phyloP scores from a whole-genome alignment of 2,329 filamentous ascomycete genomes.

The Clonostachys rosea region DNA sequence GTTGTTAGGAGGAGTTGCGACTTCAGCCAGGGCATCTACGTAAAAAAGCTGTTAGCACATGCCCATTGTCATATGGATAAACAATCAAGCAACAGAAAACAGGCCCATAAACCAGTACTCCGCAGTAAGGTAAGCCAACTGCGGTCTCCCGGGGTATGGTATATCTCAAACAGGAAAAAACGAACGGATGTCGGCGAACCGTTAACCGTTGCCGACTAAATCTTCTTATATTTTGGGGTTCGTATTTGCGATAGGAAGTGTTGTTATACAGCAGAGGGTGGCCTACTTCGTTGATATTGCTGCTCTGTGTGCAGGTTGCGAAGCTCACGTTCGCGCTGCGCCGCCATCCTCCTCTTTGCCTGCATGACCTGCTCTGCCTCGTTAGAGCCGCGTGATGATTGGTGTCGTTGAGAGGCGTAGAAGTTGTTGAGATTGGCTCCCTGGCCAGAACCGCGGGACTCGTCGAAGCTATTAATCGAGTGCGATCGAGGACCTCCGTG shows the following conservation, averaged over 20 bases:
- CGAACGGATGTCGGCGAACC: too few relatives aligned
- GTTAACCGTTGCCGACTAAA: neutral
- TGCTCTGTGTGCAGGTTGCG: constrained; percentile 99
- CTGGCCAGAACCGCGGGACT: constrained; percentile 59
- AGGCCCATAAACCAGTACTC: neutral
- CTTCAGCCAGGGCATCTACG: constrained; percentile 47
- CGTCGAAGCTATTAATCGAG: constrained; percentile 77
- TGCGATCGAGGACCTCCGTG: constrained; percentile 68
- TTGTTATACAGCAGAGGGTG: constrained; percentile 70
- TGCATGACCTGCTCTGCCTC: constrained; percentile 99
- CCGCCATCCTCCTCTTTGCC: constrained; percentile 98
- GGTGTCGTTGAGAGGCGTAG: constrained; percentile 90
- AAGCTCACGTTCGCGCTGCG: constrained; percentile 97
- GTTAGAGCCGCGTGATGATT: constrained; percentile 74
- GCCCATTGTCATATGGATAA: constrained; percentile 17
- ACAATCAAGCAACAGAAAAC: neutral
- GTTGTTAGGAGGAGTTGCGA: constrained; percentile 29
- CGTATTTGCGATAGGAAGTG: neutral
- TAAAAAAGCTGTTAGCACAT: constrained; percentile 29
- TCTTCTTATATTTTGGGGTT: neutral
- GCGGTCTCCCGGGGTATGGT: too few relatives aligned
- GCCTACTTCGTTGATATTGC: constrained; percentile 99
- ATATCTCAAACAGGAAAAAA: too few relatives aligned
- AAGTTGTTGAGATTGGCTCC: constrained; percentile 84
- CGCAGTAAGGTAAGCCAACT: too few relatives aligned